Percentiles rank a stretch among this genome's conserved stretches.
phyloP scores from a whole-genome alignment of 345 rosid genomes.

The Eucalyptus urophylla region DNA sequence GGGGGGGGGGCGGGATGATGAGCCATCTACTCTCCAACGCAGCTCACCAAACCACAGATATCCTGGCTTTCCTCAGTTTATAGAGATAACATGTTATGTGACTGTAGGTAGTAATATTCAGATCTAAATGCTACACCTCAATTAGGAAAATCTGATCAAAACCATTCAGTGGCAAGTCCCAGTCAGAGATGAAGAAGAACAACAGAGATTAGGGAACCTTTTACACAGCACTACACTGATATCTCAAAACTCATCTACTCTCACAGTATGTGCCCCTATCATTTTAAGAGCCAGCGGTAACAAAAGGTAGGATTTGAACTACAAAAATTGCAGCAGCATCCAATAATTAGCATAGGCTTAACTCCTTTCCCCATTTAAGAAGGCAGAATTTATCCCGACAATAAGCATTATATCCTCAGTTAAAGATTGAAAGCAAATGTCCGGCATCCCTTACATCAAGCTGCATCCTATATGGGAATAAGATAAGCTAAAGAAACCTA shows the following conservation, averaged over 20 bases:
- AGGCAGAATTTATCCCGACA: neutral
- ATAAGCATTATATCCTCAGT: neutral
- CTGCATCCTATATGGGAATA: neutral
- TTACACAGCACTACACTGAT: neutral
- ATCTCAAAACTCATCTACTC: neutral
- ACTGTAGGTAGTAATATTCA: neutral
- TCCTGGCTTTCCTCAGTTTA: neutral
- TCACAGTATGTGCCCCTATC: neutral
- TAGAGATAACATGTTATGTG: neutral
- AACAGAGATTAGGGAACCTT: neutral
- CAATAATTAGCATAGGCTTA: neutral
- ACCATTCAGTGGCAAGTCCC: neutral
- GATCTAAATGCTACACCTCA: neutral
- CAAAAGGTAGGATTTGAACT: neutral
- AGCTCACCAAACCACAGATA: neutral
- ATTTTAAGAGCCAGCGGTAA: neutral
- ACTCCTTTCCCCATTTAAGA: neutral
- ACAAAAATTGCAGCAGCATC: neutral
- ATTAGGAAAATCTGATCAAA: neutral
- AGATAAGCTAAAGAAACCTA: neutral
- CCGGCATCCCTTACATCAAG: neutral
- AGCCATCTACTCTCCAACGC: neutral
- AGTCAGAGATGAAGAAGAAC: neutral
- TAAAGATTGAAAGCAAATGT: neutral
- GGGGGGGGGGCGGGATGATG: neutral